Percentiles rank a stretch among this genome's conserved stretches.
These are phyloP conservation scores for Pythium rhizo-oryzae DNA, from an alignment of 352 stramenopile genomes.

Conservation along the genomic window DNA sequence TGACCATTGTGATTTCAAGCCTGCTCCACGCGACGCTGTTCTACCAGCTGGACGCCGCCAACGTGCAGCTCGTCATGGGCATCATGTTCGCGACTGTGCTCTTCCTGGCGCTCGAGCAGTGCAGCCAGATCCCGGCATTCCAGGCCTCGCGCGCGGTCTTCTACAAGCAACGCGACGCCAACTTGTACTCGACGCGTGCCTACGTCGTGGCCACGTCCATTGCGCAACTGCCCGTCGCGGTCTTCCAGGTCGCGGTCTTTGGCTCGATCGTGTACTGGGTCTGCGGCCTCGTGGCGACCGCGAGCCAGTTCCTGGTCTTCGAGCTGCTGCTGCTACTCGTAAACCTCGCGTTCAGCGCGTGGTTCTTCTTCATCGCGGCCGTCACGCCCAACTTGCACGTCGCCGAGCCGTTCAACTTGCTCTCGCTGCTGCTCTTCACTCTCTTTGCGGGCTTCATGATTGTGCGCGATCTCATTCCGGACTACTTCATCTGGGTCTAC, in stretches of 20 bases:
- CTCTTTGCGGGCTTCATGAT: conserved; percentile 60
- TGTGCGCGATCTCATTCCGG: conserved; percentile 42
- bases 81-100: conserved; percentile 79
- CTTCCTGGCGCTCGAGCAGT: conserved; percentile 74
- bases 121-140: conserved; percentile 75
- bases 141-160: conserved; percentile 60
- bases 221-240: conserved; percentile 31
- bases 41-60: conserved; percentile 34
- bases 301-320: conserved; percentile 41
- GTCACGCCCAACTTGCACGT: conserved; percentile 34
- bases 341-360: conserved; percentile 42
- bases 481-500: conserved; percentile 59
- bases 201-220: conserved; percentile 61
- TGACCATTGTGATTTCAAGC: conserved; percentile 48
- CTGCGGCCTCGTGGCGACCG: conserved; percentile 33
- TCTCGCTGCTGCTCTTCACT: conserved; percentile 46
- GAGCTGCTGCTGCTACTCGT: too few relatives aligned
- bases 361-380: conserved; percentile 46
- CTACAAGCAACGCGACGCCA: conserved; percentile 41
- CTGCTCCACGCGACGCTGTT: conserved; percentile 47
- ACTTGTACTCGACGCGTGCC: conserved; percentile 73
- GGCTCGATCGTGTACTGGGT: conserved; percentile 50
- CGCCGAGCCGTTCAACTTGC: conserved; percentile 43
- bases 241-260: conserved; percentile 32
- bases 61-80: conserved; percentile 55